phyloP scores from a whole-genome alignment of 768 basidiomycete species.

The Mycena venus region DNA sequence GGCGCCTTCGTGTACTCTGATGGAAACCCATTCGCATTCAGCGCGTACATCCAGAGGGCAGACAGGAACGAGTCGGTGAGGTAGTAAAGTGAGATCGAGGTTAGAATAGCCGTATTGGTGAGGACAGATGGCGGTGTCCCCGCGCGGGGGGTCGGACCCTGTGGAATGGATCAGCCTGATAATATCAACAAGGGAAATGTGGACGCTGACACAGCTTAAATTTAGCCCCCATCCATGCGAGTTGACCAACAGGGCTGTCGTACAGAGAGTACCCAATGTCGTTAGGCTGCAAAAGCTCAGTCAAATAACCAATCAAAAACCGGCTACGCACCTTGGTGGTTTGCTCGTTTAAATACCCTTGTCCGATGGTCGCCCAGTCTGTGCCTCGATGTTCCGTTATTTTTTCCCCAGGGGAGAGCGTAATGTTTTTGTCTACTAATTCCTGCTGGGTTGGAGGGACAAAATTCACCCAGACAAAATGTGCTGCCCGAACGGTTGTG shows the following conservation, averaged over 20 bases:
- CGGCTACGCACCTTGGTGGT: background rate
- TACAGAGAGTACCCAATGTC: no score
- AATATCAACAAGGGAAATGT: no score
- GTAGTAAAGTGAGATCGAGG: constrained; percentile 38
- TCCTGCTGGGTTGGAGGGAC: background rate
- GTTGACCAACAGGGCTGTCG: no score
- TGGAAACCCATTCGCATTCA: background rate
- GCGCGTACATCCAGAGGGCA: constrained; percentile 33
- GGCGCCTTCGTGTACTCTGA: background rate
- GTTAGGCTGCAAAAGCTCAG: constrained; percentile 25
- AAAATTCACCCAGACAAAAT: constrained; percentile 11
- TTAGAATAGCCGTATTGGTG: constrained; percentile 27
- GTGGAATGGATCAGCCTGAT: no score
- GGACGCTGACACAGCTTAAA: no score
- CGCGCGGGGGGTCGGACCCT: constrained; percentile 27
- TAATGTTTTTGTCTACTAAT: background rate
- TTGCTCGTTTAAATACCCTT: background rate
- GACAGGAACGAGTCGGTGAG: constrained; percentile 37
- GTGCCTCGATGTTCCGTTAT: background rate
- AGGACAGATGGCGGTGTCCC: constrained; percentile 18
- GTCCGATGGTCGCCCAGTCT: background rate
- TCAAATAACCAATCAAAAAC: background rate
- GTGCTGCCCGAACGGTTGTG: background rate
- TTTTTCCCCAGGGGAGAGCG: background rate
- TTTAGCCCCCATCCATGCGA: no score